Evolutionary conservation across 768 basidiomycete species (phyloP).

Genomic region (Boletellus ananiceps): DNA sequence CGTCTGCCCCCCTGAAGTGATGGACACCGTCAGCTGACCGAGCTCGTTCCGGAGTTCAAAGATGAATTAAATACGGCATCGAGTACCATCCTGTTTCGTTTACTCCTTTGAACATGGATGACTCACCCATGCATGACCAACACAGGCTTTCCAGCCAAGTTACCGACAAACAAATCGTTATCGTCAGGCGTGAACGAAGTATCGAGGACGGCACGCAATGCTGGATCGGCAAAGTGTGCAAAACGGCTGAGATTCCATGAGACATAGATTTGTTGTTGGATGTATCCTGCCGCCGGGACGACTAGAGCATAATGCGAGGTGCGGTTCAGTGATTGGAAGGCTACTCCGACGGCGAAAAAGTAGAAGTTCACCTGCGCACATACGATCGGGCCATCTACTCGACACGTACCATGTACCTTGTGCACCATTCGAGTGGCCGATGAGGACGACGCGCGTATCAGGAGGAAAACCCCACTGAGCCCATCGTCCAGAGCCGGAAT

Average conservation of each 20-base stretch:
- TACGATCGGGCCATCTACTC: constrained; percentile 70
- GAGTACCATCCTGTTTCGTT: neutral
- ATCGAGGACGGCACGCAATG: constrained; percentile 66
- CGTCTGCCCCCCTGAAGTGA: constrained; percentile 62
- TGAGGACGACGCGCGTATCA: constrained; percentile 49
- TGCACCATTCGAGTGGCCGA: constrained; percentile 92
- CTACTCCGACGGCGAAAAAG: neutral
- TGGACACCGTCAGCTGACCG: neutral
- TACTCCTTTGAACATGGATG: neutral
- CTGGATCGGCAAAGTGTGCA: constrained; percentile 75
- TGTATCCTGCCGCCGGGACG: constrained; percentile 75
- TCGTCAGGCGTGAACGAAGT: constrained; percentile 77
- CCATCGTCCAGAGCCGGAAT: constrained; percentile 32
- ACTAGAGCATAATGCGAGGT: constrained; percentile 34
- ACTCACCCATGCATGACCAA: constrained; percentile 76
- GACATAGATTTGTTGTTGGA: constrained; percentile 85
- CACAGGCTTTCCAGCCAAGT: constrained; percentile 63
- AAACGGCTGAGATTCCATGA: constrained; percentile 68
- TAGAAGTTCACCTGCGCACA: constrained; percentile 50
- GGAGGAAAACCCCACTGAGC: constrained; percentile 36
- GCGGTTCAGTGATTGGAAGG: neutral
- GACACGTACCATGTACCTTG: constrained; percentile 87
- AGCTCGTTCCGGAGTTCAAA: neutral
- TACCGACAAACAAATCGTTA: constrained; percentile 81
- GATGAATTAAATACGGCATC: neutral